These are phyloP conservation scores for Neoboletus subvelutipes DNA, from an alignment of 768 basidiomycete species.

Conservation along the genomic window DNA sequence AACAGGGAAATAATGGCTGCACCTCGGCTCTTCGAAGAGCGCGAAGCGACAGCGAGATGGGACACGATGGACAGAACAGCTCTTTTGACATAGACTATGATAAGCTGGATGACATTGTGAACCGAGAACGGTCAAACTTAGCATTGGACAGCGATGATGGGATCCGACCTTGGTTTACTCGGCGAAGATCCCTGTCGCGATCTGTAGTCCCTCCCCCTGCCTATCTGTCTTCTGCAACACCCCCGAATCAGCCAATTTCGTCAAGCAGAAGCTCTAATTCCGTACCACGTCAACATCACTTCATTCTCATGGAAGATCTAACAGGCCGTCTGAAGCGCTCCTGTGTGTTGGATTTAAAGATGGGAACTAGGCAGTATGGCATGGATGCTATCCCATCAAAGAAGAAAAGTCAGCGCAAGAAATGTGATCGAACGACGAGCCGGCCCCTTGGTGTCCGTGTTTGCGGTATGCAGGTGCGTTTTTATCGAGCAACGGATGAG, in stretches of 20 bases:
- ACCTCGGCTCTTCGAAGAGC: slow-evolving; percentile 53
- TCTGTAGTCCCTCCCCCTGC: slow-evolving; percentile 31
- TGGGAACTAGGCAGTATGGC: slow-evolving; percentile 99
- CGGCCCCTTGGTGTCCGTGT: slow-evolving; percentile 86
- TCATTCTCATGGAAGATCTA: slow-evolving; percentile 98
- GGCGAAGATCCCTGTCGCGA: slow-evolving; percentile 43
- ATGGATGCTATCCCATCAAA: slow-evolving; percentile 90
- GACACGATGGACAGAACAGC: slow-evolving; percentile 35
- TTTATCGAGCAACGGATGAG: not conserved
- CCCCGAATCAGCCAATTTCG: slow-evolving; percentile 30
- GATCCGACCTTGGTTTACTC: slow-evolving; percentile 32
- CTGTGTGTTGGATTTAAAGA: slow-evolving; percentile 97
- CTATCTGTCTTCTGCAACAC: slow-evolving; percentile 28
- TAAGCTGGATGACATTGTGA: slow-evolving; percentile 24
- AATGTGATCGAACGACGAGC: slow-evolving; percentile 96
- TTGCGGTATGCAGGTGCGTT: slow-evolving; percentile 96
- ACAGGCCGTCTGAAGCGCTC: slow-evolving; percentile 89
- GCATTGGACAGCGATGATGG: slow-evolving; percentile 20
- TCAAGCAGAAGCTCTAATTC: slow-evolving; percentile 43
- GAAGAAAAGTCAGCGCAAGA: slow-evolving; percentile 98
- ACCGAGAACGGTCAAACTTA: slow-evolving; percentile 16
- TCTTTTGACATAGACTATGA: slow-evolving; percentile 46
- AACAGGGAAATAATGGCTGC: slow-evolving; percentile 39
- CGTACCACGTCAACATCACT: slow-evolving; percentile 89
- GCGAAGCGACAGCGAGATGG: slow-evolving; percentile 58